These are phyloP conservation scores for Durusdinium trenchii DNA, from an alignment of 73 alveolate species.

Conservation along the genomic window DNA sequence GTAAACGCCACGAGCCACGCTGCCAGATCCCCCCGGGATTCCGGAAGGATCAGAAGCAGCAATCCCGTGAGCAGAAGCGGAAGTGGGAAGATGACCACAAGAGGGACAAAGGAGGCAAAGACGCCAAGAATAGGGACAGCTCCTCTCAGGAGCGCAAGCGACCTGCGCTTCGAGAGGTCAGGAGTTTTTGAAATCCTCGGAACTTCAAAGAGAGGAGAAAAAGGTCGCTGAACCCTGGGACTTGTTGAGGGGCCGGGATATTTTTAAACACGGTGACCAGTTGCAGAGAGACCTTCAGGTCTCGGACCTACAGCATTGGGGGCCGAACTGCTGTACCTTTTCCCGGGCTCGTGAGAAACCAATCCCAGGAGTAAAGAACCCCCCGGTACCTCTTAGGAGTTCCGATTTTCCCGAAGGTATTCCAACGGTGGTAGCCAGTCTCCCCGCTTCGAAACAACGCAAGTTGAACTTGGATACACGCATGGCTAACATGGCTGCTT, in stretches of 20 bases:
- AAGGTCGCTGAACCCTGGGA: conserved; percentile 19
- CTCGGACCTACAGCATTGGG: background rate
- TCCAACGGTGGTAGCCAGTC: background rate
- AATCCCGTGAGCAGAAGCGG: background rate
- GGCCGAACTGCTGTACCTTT: background rate
- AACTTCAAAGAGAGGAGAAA: background rate
- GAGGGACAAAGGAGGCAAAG: background rate
- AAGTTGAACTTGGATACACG: background rate
- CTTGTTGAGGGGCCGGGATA: background rate
- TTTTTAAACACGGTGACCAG: background rate
- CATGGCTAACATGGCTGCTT: background rate
- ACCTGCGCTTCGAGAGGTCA: background rate
- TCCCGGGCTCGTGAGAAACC: no score
- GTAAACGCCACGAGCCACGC: background rate
- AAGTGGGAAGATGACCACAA: background rate
- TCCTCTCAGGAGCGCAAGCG: background rate
- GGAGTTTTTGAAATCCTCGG: background rate
- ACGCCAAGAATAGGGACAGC: background rate
- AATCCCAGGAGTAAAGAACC: background rate
- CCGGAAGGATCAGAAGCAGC: background rate
- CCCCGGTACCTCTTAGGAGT: background rate
- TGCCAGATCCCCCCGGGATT: background rate
- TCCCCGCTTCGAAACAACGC: background rate
- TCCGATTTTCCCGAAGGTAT: background rate
- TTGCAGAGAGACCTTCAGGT: background rate